phyloP scores from a whole-genome alignment of 1,284 basidiomycete genomes.

The Sphagnurus paluster region DNA sequence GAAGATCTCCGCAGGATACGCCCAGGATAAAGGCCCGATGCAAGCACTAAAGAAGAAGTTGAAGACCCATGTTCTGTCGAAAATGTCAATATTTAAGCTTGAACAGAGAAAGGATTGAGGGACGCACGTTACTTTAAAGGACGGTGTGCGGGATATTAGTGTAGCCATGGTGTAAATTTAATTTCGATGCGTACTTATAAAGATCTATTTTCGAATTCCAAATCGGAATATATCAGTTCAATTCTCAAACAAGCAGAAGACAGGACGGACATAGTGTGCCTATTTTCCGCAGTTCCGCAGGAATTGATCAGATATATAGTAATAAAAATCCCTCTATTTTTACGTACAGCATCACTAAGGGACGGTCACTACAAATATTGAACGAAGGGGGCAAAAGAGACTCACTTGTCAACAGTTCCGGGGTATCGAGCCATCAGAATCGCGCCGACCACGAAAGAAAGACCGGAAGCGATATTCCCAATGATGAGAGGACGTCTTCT shows the following conservation, averaged over 20 bases:
- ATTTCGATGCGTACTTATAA: slow-evolving; percentile 31
- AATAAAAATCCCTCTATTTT: neutral
- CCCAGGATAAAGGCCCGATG: slow-evolving; percentile 54
- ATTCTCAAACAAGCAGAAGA: neutral
- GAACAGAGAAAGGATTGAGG: neutral
- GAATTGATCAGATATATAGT: neutral
- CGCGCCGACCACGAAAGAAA: slow-evolving; percentile 52
- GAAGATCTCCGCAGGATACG: slow-evolving; percentile 45
- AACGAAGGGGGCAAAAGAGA: neutral
- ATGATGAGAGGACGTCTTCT: slow-evolving; percentile 53
- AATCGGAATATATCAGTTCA: neutral
- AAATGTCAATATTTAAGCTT: neutral
- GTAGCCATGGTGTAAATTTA: neutral
- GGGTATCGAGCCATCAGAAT: slow-evolving; percentile 53
- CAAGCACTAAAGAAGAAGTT: slow-evolving; percentile 57
- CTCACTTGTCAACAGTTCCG: slow-evolving; percentile 45
- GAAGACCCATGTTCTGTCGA: slow-evolving; percentile 44
- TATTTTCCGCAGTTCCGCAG: neutral
- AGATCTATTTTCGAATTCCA: slow-evolving; percentile 31
- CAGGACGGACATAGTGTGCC: slow-evolving; percentile 31
- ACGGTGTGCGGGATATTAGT: neutral
- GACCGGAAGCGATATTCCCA: slow-evolving; percentile 52
- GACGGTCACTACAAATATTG: neutral
- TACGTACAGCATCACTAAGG: slow-evolving; percentile 32
- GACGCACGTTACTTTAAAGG: slow-evolving; percentile 5